Percentiles rank a stretch among this genome's conserved stretches.
These are phyloP conservation scores for Kandelia obovata DNA, from an alignment of 345 rosid genomes.

Conservation along the genomic window DNA sequence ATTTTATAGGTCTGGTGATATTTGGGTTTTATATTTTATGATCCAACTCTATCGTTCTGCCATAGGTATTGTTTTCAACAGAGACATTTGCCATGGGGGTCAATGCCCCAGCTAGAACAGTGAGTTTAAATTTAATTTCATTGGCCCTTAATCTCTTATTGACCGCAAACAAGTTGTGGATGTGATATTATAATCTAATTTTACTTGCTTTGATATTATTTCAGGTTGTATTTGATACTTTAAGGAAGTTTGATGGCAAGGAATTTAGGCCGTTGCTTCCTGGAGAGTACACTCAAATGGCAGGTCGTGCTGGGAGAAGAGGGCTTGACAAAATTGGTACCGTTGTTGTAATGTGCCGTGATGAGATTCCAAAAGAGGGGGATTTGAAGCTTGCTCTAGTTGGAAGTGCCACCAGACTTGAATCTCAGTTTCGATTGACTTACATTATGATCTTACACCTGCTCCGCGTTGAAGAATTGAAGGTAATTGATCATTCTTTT, in stretches of 20 bases:
- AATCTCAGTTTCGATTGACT: slow-evolving; percentile 93
- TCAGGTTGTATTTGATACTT: slow-evolving; percentile 88
- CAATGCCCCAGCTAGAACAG: slow-evolving; percentile 99
- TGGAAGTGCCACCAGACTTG: slow-evolving; percentile 81
- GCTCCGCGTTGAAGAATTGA: slow-evolving; percentile 96
- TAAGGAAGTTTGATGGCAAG: slow-evolving; percentile 94
- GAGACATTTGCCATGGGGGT: slow-evolving; percentile 99
- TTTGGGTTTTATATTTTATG: slow-evolving; percentile 7
- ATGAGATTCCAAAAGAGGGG: slow-evolving; percentile 80
- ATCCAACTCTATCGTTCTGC: slow-evolving; percentile 23
- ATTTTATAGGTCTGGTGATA: slow-evolving; percentile 2
- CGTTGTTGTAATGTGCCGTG: slow-evolving; percentile 88
- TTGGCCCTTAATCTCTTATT: not conserved
- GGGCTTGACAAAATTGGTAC: slow-evolving; percentile 97
- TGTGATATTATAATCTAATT: slow-evolving; percentile 4
- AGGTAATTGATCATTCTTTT: slow-evolving; percentile 43
- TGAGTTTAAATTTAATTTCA: slow-evolving; percentile 32
- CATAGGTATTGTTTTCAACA: slow-evolving; percentile 87
- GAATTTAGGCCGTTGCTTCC: slow-evolving; percentile 81
- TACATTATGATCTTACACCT: slow-evolving; percentile 97
- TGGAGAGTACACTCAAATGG: slow-evolving; percentile 99
- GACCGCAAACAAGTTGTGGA: not conserved
- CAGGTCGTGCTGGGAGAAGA: slow-evolving; percentile 99
- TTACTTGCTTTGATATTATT: slow-evolving; percentile 21
- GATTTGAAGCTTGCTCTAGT: slow-evolving; percentile 57